These are phyloP conservation scores for Alternaria metachromatica DNA, from an alignment of 2,329 filamentous ascomycete genomes.

Conservation along the genomic window DNA sequence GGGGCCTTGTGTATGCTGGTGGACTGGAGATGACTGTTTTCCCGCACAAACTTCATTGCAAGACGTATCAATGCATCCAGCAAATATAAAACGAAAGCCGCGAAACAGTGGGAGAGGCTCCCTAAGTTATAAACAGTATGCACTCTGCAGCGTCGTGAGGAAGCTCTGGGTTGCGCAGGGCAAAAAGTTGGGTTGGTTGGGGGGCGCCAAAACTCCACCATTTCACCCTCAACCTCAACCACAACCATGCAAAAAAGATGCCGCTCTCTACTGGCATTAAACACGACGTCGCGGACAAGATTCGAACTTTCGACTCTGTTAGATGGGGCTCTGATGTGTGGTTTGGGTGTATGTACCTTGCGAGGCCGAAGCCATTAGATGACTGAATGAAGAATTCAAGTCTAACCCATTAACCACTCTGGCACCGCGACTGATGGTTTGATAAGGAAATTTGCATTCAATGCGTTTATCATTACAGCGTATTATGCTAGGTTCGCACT, in stretches of 20 bases:
- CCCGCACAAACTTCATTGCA: too few relatives aligned
- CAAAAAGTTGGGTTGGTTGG: background rate
- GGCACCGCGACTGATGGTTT: constrained; percentile 39
- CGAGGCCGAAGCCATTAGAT: constrained; percentile 53
- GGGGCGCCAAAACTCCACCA: background rate
- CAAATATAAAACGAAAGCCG: too few relatives aligned
- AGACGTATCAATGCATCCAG: too few relatives aligned
- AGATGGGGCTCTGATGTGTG: background rate
- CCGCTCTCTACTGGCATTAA: background rate
- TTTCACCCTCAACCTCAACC: background rate
- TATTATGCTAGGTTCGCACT: too few relatives aligned
- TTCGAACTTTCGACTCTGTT: background rate
- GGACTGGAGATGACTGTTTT: too few relatives aligned
- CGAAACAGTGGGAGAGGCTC: too few relatives aligned
- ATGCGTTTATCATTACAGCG: fast-evolving
- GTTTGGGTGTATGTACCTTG: constrained; percentile 35
- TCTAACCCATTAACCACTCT: constrained; percentile 54
- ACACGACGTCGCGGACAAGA: background rate
- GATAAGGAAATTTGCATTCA: background rate
- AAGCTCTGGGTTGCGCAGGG: too few relatives aligned
- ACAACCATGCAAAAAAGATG: background rate
- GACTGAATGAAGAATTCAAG: constrained; percentile 47
- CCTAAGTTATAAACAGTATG: too few relatives aligned
- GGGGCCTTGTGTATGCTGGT: too few relatives aligned
- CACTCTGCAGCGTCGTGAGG: too few relatives aligned